Evolutionary conservation across 2,329 filamentous ascomycete species (phyloP), one percentile per base, ranked within the genome.

Genomic region (Aspergillus quadricinctus): DNA sequence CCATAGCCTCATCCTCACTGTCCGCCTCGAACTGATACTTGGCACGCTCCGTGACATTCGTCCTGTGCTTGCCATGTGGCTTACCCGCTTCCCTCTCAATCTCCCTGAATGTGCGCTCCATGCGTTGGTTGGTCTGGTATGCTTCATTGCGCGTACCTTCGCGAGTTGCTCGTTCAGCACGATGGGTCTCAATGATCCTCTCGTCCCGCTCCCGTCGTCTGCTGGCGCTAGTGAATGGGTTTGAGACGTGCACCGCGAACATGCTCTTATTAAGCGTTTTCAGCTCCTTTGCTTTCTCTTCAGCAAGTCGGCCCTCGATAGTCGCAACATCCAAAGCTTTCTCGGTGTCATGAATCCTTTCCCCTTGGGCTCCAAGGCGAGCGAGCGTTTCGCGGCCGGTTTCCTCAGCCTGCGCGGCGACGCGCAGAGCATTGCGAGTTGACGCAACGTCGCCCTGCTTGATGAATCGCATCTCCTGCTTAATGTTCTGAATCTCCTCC

Each of bases 261-360:
- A 97, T 96, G 77, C 88, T 92, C 60, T 88, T 81, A 74, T 97
- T 96, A 50, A 95, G 79, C 1, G 84, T 90, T 77, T 93, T 93
- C 40, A 97, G 78, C 69, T 96, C 91, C 49, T 86, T 84, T 1
- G 91, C 88, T 65, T 90, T 89, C 63, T 92, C 90, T 64, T 92
- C 87, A 0, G 90, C 89, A 57, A 89, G 78, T 56, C 85, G 84
- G 65, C 89, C 90, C 69, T 92, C 87, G 61, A 87, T 88, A n/a
- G 83, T 77, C 3, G 91, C 88, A 61, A 90, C 80, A 65, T 96
- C 90, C 56, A 97, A 81, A 66, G 93, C 91, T 73, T 84, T 85
- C 72, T 96, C 90, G 0, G 88, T 90, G 68, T 92, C 90, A 70
- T 92, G 85, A 54, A 96, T 82, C 17, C 88, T 83, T 69, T 96